A percentile compares a stretch with the other conserved stretches of the same genome.
Conservation (phyloP, 768 basidiomycete genomes). For the Crucibulum laeve region DNA sequence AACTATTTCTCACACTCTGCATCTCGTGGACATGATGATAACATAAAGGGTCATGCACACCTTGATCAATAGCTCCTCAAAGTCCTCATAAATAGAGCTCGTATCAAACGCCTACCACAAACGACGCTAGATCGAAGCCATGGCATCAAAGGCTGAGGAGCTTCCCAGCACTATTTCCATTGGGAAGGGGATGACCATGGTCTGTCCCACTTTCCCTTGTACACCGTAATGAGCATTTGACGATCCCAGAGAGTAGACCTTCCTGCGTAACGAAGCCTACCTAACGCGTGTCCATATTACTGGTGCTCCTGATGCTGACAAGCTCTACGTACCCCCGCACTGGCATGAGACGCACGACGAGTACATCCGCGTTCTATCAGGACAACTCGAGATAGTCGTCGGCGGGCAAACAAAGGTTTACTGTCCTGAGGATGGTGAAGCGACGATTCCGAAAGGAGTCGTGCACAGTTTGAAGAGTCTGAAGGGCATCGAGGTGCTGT, state of each 20-base stretch:
- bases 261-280: conserved; percentile 24
- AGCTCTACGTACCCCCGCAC: conserved; percentile 23
- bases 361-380: conserved; percentile 22
- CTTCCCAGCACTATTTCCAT: background rate
- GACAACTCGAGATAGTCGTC: conserved; percentile 21
- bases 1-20: background rate
- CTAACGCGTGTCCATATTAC: conserved; percentile 16
- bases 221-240: background rate
- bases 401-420: conserved; percentile 16
- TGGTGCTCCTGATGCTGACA: conserved; percentile 16
- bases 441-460: conserved; percentile 20
- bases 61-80: no score
- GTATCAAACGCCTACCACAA: background rate
- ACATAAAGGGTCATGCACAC: no score
- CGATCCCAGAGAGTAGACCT: conserved; percentile 17
- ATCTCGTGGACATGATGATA: background rate
- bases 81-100: no score
- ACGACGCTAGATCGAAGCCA: no score
- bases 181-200: background rate
- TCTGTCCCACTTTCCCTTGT: background rate
- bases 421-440: conserved; percentile 25
- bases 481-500: conserved; percentile 20
- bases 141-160: background rate
- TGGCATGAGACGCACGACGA: conserved; percentile 32
- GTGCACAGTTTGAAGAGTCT: conserved; percentile 20